A percentile compares a stretch with the other conserved stretches of the same genome.
phyloP scores from a whole-genome alignment of 768 basidiomycete genomes.

The Trametes meyenii region DNA sequence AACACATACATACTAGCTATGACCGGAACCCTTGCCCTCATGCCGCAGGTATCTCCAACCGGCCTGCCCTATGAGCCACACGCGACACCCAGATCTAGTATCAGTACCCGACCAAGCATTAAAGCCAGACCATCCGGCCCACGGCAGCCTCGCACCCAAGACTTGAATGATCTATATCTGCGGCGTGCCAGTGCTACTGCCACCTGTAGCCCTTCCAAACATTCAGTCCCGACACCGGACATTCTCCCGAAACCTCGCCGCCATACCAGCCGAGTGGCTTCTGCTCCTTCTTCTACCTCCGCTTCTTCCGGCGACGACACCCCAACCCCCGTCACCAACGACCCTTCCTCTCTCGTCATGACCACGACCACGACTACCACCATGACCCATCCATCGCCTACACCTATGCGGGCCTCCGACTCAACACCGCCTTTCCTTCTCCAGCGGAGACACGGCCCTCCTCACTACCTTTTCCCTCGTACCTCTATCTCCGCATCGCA shows the following conservation, averaged over 20 bases:
- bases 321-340: neutral
- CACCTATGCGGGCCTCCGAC: conserved; percentile 6
- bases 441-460: conserved; percentile 8
- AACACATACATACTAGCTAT: neutral
- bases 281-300: conserved; percentile 16
- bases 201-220: conserved; percentile 17
- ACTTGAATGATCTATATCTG: conserved; percentile 17
- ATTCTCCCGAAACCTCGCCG: conserved; percentile 16
- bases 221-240: conserved; percentile 15
- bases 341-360: conserved; percentile 12
- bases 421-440: conserved; percentile 12
- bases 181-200: conserved; percentile 20
- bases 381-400: conserved; percentile 9
- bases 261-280: conserved; percentile 7
- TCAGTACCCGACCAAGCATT: neutral
- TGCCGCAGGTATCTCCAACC: conserved; percentile 10
- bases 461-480: conserved; percentile 15
- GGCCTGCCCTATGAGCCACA: neutral
- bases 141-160: conserved; percentile 15
- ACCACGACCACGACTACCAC: conserved; percentile 13
- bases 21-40: conserved; percentile 12
- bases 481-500: neutral
- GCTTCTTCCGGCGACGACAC: conserved; percentile 1
- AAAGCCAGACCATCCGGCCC: conserved; percentile 6
- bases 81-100: neutral